Evolutionary conservation across 345 rosid genomes (phyloP).

Genomic region (Eucalyptus globulus): DNA sequence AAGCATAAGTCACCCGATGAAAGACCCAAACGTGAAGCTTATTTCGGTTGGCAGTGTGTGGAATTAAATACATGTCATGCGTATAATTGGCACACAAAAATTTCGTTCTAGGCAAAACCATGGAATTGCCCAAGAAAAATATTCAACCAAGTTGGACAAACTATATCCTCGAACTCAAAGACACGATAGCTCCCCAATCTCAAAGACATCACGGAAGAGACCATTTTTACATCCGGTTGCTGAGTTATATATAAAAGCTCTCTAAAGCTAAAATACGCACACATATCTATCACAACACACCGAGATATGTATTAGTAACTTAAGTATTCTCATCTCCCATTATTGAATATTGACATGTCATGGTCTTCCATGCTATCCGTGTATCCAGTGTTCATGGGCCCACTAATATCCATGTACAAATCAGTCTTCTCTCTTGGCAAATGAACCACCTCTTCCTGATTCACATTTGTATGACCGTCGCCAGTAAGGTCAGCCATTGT

Average conservation of each 20-base stretch:
- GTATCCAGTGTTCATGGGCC: neutral
- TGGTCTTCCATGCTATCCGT: neutral
- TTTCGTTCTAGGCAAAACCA: neutral
- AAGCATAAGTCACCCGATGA: neutral
- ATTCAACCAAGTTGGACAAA: neutral
- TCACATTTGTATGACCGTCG: neutral
- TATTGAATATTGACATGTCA: neutral
- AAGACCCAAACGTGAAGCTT: neutral
- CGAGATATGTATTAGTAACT: neutral
- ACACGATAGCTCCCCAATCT: neutral
- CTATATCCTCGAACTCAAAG: neutral
- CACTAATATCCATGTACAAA: neutral
- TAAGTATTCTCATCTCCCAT: neutral
- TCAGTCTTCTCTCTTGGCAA: neutral
- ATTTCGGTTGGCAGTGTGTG: neutral
- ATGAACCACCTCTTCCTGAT: neutral
- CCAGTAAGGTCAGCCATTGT: neutral
- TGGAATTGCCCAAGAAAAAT: too few species aligned
- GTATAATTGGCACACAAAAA: neutral
- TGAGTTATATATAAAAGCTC: neutral
- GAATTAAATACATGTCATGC: neutral
- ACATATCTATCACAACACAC: neutral
- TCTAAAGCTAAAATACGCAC: too few species aligned
- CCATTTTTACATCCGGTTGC: neutral
- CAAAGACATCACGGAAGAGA: neutral